These are phyloP conservation scores for Nidularia pulvinata DNA, from an alignment of 768 basidiomycete species.

Conservation along the genomic window DNA sequence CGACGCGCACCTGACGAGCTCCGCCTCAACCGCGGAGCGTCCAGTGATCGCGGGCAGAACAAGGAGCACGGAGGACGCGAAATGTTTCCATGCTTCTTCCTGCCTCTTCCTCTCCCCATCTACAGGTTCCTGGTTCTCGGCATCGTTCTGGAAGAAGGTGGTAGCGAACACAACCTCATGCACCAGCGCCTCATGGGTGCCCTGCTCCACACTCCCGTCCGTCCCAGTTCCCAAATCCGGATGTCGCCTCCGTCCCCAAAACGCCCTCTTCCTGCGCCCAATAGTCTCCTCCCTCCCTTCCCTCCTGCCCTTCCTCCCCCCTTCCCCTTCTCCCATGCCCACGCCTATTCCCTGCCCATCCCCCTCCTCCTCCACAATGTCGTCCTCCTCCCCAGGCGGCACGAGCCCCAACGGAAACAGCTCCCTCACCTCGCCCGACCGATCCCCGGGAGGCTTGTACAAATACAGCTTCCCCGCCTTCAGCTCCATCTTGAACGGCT, in stretches of 20 bases:
- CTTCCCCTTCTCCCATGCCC: constrained; percentile 7
- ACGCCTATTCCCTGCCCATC: constrained; percentile 15
- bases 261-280: constrained; percentile 63
- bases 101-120: constrained; percentile 24
- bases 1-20: constrained; percentile 65
- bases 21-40: constrained; percentile 60
- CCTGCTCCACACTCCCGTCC: constrained; percentile 49
- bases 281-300: constrained; percentile 10
- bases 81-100: constrained; percentile 51
- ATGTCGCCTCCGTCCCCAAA: constrained; percentile 78
- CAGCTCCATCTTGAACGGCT: constrained; percentile 81
- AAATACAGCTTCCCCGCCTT: constrained; percentile 87
- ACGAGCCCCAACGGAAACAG: constrained; percentile 73
- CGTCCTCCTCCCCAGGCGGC: constrained; percentile 51
- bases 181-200: constrained; percentile 75
- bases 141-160: constrained; percentile 40
- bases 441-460: constrained; percentile 81
- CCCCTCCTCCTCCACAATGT: constrained; percentile 22
- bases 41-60: constrained; percentile 59
- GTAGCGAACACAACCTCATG: constrained; percentile 86
- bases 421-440: constrained; percentile 61
- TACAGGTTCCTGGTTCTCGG: constrained; percentile 39
- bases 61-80: constrained; percentile 61
- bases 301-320: constrained; percentile 10
- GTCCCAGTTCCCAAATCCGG: constrained; percentile 56